These are phyloP conservation scores for Boletus sp. DNA, from an alignment of 1,284 basidiomycete genomes.

Conservation along the genomic window DNA sequence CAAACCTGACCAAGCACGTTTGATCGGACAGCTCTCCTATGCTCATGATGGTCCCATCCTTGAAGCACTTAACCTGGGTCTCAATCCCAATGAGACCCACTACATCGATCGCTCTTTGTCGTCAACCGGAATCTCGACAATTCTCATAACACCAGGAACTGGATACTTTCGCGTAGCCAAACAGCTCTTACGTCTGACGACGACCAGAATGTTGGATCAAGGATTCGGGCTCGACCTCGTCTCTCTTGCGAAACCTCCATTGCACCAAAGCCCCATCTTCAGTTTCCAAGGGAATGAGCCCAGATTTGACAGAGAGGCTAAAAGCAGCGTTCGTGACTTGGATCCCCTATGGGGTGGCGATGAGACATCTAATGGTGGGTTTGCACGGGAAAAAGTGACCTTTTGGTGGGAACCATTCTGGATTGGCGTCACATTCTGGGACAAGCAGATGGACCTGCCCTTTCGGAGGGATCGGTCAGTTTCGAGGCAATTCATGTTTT, in stretches of 20 bases:
- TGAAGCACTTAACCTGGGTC: slow-evolving; percentile 89
- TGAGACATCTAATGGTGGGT: slow-evolving; percentile 38
- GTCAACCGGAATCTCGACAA: slow-evolving; percentile 83
- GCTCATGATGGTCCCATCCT: slow-evolving; percentile 95
- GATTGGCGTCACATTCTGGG: slow-evolving; percentile 79
- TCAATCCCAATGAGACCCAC: slow-evolving; percentile 93
- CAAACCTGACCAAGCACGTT: slow-evolving; percentile 54
- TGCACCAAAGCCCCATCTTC: slow-evolving; percentile 90
- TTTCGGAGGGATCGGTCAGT: slow-evolving; percentile 77
- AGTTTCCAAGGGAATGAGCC: slow-evolving; percentile 66
- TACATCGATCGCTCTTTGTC: slow-evolving; percentile 95
- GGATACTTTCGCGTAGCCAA: slow-evolving; percentile 94
- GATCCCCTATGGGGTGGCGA: slow-evolving; percentile 85
- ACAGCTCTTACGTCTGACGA: slow-evolving; percentile 85
- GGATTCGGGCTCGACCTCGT: slow-evolving; percentile 90
- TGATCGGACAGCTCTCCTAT: slow-evolving; percentile 76
- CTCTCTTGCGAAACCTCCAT: slow-evolving; percentile 86
- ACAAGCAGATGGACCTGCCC: slow-evolving; percentile 80
- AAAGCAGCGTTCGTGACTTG: slow-evolving; percentile 46
- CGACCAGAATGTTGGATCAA: slow-evolving; percentile 93
- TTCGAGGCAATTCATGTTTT: background rate
- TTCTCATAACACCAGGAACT: slow-evolving; percentile 91
- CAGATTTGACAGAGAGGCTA: slow-evolving; percentile 43
- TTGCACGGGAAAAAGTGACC: slow-evolving; percentile 43
- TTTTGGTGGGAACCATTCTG: slow-evolving; percentile 89